These are phyloP conservation scores for Yamadazyma triangularis DNA, from an alignment of 1,139 yeast genomes.

Conservation along the genomic window DNA sequence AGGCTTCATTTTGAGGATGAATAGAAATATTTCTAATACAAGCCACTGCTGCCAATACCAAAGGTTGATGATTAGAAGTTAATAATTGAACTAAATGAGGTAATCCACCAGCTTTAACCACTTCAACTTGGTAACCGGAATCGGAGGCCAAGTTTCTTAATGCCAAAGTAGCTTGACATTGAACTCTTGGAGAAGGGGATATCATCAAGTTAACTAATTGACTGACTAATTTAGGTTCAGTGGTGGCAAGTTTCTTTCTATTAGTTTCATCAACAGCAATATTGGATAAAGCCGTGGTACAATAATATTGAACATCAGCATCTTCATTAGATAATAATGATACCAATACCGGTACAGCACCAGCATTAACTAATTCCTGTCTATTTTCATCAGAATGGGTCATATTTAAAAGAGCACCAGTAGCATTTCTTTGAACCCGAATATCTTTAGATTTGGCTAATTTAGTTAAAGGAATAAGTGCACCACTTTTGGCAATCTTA, in stretches of 20 bases:
- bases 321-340: conserved; percentile 83
- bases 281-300: conserved; percentile 95
- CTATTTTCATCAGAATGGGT: conserved; percentile 97
- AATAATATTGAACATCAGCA: conserved; percentile 96
- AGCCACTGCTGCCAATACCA: conserved; percentile 94
- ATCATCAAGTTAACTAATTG: conserved; percentile 91
- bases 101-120: conserved; percentile 92
- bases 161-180: conserved; percentile 97
- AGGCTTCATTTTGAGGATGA: conserved; percentile 92
- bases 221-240: conserved; percentile 90
- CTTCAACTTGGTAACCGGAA: conserved; percentile 87
- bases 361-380: conserved; percentile 94
- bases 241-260: conserved; percentile 80
- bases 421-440: conserved; percentile 96
- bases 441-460: conserved; percentile 91
- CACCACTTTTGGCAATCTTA: conserved; percentile 96
- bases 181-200: conserved; percentile 87
- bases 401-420: conserved; percentile 97
- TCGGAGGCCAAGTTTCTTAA: conserved; percentile 94
- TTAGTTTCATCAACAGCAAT: conserved; percentile 95
- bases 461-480: conserved; percentile 87
- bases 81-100: conserved; percentile 85
- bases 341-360: conserved; percentile 95
- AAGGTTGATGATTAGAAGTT: conserved; percentile 87
- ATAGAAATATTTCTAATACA: conserved; percentile 95